Conservation (phyloP, 495 filamentous ascomycete species). For the Neurospora sp. region DNA sequence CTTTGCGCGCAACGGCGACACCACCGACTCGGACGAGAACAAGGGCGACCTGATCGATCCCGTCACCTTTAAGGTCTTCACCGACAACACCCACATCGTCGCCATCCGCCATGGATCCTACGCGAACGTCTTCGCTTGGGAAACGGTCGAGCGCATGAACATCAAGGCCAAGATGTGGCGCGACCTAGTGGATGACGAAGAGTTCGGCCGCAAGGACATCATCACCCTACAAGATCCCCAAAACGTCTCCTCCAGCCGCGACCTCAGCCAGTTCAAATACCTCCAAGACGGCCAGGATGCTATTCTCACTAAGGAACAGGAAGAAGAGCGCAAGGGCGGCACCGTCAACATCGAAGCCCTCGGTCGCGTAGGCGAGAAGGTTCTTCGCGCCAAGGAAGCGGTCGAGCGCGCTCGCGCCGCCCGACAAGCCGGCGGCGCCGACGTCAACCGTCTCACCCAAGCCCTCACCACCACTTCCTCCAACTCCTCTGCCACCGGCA, state of each 20-base stretch:
- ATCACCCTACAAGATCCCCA: constrained; percentile 96
- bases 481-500: constrained; percentile 12
- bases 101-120: constrained; percentile 66
- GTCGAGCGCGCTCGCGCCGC: constrained; percentile 68
- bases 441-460: constrained; percentile 39
- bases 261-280: constrained; percentile 85
- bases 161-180: constrained; percentile 96
- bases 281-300: constrained; percentile 71
- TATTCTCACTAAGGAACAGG: constrained; percentile 43
- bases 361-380: constrained; percentile 71
- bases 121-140: constrained; percentile 92
- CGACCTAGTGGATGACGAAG: constrained; percentile 79
- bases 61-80: constrained; percentile 93
- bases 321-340: constrained; percentile 45
- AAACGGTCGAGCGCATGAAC: constrained; percentile 90
- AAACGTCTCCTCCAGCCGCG: constrained; percentile 63
- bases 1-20: constrained; percentile 82
- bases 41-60: constrained; percentile 86
- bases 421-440: constrained; percentile 31
- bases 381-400: constrained; percentile 84
- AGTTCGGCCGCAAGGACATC: constrained; percentile 86
- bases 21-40: constrained; percentile 30
- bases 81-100: constrained; percentile 95
- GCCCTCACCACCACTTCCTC: constrained; percentile 32
- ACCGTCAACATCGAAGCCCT: constrained; percentile 68